A percentile compares a stretch with the other conserved stretches of the same genome.
phyloP scores from a whole-genome alignment of 1,284 basidiomycete genomes.

The Sanghuangporus sanghuang region DNA sequence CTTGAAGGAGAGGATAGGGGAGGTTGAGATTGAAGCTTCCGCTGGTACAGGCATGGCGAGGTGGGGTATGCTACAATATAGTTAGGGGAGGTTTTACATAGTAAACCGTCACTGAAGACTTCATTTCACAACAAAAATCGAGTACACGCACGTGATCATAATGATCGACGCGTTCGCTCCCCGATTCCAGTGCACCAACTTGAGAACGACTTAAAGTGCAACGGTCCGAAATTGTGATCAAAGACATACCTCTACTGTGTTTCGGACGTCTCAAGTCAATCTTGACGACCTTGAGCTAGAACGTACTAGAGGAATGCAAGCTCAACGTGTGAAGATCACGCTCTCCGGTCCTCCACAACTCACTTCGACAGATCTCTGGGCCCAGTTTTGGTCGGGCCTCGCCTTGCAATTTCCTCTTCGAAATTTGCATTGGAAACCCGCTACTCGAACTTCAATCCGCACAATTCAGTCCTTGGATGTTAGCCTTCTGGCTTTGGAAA shows the following conservation, averaged over 20 bases:
- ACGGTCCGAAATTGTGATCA: too few species aligned
- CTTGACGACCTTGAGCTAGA: not conserved
- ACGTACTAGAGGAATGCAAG: conserved; percentile 24
- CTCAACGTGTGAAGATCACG: conserved; percentile 51
- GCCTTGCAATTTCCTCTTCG: conserved; percentile 76
- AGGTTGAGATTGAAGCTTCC: conserved; percentile 53
- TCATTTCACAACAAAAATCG: not conserved
- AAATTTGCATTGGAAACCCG: conserved; percentile 87
- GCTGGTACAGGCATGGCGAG: conserved; percentile 44
- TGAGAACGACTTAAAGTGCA: too few species aligned
- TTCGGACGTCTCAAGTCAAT: too few species aligned
- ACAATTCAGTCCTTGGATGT: conserved; percentile 88
- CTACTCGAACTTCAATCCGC: conserved; percentile 61
- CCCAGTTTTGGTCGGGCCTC: conserved; percentile 61
- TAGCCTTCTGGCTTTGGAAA: conserved; percentile 65
- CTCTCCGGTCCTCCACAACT: conserved; percentile 61
- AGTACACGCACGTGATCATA: not conserved
- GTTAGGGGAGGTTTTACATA: not conserved
- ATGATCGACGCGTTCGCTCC: not conserved
- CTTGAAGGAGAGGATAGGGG: conserved; percentile 47
- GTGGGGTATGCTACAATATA: not conserved
- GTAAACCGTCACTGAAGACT: not conserved
- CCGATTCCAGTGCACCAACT: too few species aligned
- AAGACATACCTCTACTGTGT: too few species aligned
- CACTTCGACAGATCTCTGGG: conserved; percentile 64